phyloP scores from a whole-genome alignment of 106 monocot genomes.

The Platanthera zijinensis region DNA sequence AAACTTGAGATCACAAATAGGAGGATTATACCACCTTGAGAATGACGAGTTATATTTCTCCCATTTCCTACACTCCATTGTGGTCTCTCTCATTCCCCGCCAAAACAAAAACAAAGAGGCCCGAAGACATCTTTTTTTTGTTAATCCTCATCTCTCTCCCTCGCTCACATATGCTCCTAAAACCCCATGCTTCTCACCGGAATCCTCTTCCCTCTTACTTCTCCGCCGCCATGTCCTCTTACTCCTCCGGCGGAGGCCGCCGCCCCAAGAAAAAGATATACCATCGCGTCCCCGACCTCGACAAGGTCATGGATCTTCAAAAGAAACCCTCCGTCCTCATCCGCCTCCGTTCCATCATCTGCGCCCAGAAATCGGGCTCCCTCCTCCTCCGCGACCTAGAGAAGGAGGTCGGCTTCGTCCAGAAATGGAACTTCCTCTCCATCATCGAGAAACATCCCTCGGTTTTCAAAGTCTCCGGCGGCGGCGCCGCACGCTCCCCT shows the following conservation, averaged over 20 bases:
- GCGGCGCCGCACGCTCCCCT: conserved; percentile 30
- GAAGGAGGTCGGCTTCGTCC: conserved; percentile 83
- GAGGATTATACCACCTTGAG: too few species aligned
- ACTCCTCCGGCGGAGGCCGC: conserved; percentile 26
- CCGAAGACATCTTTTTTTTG: too few species aligned
- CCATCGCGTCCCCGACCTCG: conserved; percentile 72
- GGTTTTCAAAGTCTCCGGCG: conserved; percentile 71
- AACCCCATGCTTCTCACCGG: not conserved
- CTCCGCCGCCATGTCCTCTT: conserved; percentile 20
- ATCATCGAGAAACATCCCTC: conserved; percentile 67
- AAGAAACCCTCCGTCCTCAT: conserved; percentile 74
- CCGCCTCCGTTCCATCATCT: conserved; percentile 49
- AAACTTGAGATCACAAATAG: too few species aligned
- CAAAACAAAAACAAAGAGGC: too few species aligned
- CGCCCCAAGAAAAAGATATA: conserved; percentile 85
- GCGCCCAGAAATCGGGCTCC: conserved; percentile 26
- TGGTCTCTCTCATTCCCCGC: too few species aligned
- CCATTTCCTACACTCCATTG: too few species aligned
- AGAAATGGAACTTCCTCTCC: conserved; percentile 74
- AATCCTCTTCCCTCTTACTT: not conserved
- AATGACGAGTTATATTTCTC: too few species aligned
- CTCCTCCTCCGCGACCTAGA: conserved; percentile 88
- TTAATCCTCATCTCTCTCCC: too few species aligned
- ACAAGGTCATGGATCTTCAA: conserved; percentile 73
- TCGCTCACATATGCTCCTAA: not conserved